These are phyloP conservation scores for Globisporangium cylindrosporum DNA, from an alignment of 352 stramenopile genomes.

Conservation along the genomic window DNA sequence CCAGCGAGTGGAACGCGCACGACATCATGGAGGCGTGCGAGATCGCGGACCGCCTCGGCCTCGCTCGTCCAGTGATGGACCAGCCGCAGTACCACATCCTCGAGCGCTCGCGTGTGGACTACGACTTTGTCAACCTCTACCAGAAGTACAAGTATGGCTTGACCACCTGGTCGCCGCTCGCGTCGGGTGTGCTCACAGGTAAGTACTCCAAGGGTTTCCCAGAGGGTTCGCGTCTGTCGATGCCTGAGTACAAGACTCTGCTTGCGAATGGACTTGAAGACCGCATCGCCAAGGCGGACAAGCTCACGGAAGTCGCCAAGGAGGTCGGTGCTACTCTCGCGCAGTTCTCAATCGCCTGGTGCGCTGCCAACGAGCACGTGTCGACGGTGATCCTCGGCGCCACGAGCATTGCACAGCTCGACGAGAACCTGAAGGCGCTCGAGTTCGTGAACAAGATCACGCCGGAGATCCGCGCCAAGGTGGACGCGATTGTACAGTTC, in stretches of 20 bases:
- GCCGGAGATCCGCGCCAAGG: slow-evolving; percentile 56
- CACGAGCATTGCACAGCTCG: slow-evolving; percentile 45
- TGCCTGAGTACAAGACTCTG: slow-evolving; percentile 48
- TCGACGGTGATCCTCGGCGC: slow-evolving; percentile 52
- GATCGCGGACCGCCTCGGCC: slow-evolving; percentile 32
- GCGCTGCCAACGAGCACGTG: slow-evolving; percentile 47
- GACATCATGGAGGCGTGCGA: slow-evolving; percentile 53
- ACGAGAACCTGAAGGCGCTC: slow-evolving; percentile 75
- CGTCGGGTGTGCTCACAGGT: slow-evolving; percentile 65
- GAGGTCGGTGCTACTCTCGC: slow-evolving; percentile 56
- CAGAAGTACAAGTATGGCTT: slow-evolving; percentile 53
- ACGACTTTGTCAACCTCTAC: slow-evolving; percentile 49
- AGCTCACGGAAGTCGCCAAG: slow-evolving; percentile 54
- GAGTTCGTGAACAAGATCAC: slow-evolving; percentile 70
- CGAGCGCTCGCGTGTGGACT: slow-evolving; percentile 46
- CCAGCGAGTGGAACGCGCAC: slow-evolving; percentile 43
- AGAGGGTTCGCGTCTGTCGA: slow-evolving; percentile 57
- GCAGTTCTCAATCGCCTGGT: slow-evolving; percentile 60
- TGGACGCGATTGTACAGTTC: slow-evolving; percentile 68
- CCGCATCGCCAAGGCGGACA: slow-evolving; percentile 40
- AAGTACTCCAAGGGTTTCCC: slow-evolving; percentile 84
- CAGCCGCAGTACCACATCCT: slow-evolving; percentile 65
- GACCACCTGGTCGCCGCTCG: slow-evolving; percentile 72
- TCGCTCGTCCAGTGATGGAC: slow-evolving; percentile 35
- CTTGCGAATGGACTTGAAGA: slow-evolving; percentile 48